Conservation (phyloP, 2,329 filamentous ascomycete genomes). For the Didymella segeticola region DNA sequence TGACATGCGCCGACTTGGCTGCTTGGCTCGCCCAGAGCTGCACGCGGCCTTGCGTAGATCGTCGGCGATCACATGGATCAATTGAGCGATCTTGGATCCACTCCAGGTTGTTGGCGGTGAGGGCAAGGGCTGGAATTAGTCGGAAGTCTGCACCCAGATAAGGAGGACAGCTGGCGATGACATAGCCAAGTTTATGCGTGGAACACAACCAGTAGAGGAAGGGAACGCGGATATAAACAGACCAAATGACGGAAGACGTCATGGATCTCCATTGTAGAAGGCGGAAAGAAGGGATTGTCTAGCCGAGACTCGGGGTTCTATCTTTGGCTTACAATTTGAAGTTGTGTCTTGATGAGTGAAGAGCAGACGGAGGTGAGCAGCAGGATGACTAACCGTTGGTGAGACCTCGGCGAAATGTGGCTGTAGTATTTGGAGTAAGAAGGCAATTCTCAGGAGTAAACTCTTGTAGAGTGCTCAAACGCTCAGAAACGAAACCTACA, state of each 20-base stretch:
- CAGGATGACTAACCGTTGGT: too few relatives aligned
- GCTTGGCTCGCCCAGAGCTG: constrained; percentile 17
- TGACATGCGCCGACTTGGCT: constrained; percentile 8
- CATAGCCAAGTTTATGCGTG: constrained; percentile 1
- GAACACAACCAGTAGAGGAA: neutral
- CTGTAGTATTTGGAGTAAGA: too few relatives aligned
- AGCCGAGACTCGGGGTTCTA: too few relatives aligned
- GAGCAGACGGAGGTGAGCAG: too few relatives aligned
- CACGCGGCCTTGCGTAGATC: constrained; percentile 18
- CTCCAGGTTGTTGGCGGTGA: constrained; percentile 7
- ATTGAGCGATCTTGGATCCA: neutral
- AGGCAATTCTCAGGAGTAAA: too few relatives aligned
- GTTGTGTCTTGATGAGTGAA: too few relatives aligned
- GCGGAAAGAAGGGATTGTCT: neutral
- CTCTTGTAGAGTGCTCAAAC: too few relatives aligned
- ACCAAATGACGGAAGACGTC: neutral
- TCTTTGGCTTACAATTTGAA: too few relatives aligned
- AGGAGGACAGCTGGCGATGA: neutral
- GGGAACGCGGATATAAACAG: neutral
- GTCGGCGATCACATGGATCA: constrained; percentile 10
- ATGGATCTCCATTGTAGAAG: neutral
- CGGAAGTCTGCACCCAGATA: neutral
- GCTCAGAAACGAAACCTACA: too few relatives aligned
- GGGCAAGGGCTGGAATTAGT: neutral
- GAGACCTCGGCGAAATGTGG: too few relatives aligned